Evolutionary conservation across 306 rosid species (phyloP).

Genomic region (Trifolium fragiferum): DNA sequence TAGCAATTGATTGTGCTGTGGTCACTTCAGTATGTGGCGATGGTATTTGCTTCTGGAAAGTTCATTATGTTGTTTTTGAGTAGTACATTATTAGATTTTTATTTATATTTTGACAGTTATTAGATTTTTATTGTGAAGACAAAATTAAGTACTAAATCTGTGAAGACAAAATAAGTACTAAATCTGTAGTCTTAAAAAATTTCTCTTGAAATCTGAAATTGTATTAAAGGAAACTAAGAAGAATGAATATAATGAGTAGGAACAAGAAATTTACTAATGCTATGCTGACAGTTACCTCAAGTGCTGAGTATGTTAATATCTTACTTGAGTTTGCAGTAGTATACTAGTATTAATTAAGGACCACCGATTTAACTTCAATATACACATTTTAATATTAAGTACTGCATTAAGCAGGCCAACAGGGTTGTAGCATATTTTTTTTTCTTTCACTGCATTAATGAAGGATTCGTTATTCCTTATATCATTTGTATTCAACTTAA

Average conservation of each 20-base stretch:
- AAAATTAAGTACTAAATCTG: background rate
- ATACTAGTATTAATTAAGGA: background rate
- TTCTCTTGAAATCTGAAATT: background rate
- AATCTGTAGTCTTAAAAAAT: background rate
- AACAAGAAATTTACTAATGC: background rate
- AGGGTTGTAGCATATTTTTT: background rate
- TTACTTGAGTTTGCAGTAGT: background rate
- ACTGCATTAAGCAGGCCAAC: background rate
- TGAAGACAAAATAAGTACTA: background rate
- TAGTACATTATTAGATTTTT: background rate
- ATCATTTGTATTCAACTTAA: conserved; percentile 14
- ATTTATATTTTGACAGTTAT: too few species aligned
- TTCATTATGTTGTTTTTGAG: background rate
- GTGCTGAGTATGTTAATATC: conserved; percentile 14
- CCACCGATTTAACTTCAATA: background rate
- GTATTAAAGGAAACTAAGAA: background rate
- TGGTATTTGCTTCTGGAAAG: background rate
- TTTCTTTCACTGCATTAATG: background rate
- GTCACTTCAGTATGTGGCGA: background rate
- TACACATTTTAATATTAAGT: background rate
- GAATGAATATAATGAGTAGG: background rate
- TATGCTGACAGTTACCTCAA: background rate
- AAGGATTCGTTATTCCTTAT: background rate
- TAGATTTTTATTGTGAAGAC: background rate
- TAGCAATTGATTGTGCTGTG: conserved; percentile 5